Conservation (phyloP, 345 rosid species). For the Eucalyptus marginata region DNA sequence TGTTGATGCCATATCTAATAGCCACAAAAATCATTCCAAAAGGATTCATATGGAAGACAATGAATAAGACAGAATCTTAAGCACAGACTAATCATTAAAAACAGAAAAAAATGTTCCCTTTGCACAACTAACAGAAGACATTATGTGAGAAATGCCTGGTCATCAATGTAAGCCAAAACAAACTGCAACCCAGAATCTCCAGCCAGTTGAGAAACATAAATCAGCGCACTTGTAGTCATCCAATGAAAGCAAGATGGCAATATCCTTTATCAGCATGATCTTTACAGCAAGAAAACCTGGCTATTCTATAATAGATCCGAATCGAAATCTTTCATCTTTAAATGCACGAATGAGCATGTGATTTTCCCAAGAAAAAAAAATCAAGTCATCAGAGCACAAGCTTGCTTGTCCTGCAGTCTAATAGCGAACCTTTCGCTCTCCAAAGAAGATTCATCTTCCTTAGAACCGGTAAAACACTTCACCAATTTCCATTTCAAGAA, state of each 20-base stretch:
- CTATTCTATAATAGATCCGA: neutral
- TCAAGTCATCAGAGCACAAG: neutral
- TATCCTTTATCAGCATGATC: neutral
- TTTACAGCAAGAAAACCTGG: neutral
- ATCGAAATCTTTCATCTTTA: neutral
- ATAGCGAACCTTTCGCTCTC: neutral
- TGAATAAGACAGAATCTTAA: neutral
- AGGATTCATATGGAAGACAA: neutral
- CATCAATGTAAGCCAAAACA: neutral
- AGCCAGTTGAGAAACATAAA: neutral
- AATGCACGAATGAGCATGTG: neutral
- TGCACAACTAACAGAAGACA: neutral
- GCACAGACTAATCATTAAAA: neutral
- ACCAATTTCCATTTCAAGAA: neutral
- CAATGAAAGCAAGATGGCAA: neutral
- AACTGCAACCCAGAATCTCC: neutral
- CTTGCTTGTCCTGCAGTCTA: neutral
- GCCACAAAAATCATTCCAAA: neutral
- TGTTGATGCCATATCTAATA: conserved; percentile 54
- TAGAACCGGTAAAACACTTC: neutral
- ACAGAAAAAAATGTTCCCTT: neutral
- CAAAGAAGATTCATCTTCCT: neutral
- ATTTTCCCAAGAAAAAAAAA: neutral
- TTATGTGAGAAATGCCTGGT: neutral
- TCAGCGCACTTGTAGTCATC: neutral